Evolutionary conservation across 306 rosid genomes (phyloP).

Genomic region (Rosa lucieae): DNA sequence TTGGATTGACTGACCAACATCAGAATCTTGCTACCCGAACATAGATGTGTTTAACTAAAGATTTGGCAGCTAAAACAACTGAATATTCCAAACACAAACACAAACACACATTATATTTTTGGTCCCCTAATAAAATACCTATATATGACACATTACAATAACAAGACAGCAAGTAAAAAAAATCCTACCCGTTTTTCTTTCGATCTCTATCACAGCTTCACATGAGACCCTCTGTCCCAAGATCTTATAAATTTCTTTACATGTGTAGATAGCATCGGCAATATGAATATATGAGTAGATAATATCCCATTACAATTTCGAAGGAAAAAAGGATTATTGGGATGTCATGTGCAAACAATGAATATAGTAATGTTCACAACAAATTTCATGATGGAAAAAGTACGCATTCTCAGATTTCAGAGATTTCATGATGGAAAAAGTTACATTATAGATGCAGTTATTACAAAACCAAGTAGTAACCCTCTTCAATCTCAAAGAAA

Average conservation of each 20-base stretch:
- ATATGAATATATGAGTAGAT: neutral
- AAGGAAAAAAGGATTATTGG: neutral
- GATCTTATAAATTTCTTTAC: conserved; percentile 48
- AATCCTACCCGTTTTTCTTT: conserved; percentile 67
- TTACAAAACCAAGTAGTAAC: neutral
- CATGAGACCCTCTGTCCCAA: conserved; percentile 72
- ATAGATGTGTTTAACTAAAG: conserved; percentile 79
- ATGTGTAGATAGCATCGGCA: conserved; percentile 13
- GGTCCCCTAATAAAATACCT: neutral
- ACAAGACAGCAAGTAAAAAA: conserved; percentile 21
- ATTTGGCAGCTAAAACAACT: conserved; percentile 71
- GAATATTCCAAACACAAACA: conserved; percentile 64
- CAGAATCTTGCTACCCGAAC: conserved; percentile 59
- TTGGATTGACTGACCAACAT: conserved; percentile 81
- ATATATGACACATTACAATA: conserved; percentile 20
- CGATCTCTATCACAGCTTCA: conserved; percentile 81
- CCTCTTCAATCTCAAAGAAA: neutral
- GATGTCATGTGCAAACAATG: conserved; percentile 2
- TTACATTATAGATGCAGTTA: neutral
- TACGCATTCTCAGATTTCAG: neutral
- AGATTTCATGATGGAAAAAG: neutral
- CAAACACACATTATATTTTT: conserved; percentile 2
- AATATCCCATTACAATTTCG: neutral
- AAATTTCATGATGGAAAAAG: neutral
- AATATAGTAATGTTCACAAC: neutral